Evolutionary conservation across 1,284 basidiomycete genomes (phyloP), one percentile per base, ranked within the genome.

Genomic region (Heterobasidion annosum): DNA sequence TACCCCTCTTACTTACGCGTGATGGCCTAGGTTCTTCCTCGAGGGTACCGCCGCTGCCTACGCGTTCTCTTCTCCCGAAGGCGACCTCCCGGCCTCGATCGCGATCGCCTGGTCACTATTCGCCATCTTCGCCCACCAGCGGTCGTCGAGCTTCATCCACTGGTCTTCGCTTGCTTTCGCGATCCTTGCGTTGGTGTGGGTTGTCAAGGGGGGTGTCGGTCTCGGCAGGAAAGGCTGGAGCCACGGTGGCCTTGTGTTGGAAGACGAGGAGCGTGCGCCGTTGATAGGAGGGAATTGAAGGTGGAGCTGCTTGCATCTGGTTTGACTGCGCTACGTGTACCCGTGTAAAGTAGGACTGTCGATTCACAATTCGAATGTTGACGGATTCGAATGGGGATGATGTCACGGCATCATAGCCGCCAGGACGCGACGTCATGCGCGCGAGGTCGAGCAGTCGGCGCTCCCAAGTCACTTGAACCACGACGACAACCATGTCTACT

Each of bases 1-100:
- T 13, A 54, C 33, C 48, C 40, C 48, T 45, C 10, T 9, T 16
- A 49, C 55, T 47, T 54, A 62, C 40, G 62, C 18, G 18, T 13
- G 9, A 40, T n/a, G 12, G 7, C n/a, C 10, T 56, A 88, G 85
- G 59, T 84, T 97, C 74, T 96, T 97, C 86, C 85, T 98, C 59
- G 93, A 96, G 70, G 88, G 83, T 18, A 97, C 94, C 10, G 88
- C 91, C 0, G 91, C 88, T 7, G 88, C 91, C 1, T 97, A 98
- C 68, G 91, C 92, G 48, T 93, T 93, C 75, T 90, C 90, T 48
- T 85, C 86, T 13, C 74, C 81, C 1, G 93, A 97, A 68, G 94
- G 94, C 59, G 94, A 98, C 64, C 81, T 97, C 46, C 91, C 92
- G 8, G 93, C 90, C 1, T 87, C 90, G 45, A 78, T 93, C 64